These are phyloP conservation scores for Asclepias syriaca DNA, from an alignment of 257 asterid species.

Conservation along the genomic window DNA sequence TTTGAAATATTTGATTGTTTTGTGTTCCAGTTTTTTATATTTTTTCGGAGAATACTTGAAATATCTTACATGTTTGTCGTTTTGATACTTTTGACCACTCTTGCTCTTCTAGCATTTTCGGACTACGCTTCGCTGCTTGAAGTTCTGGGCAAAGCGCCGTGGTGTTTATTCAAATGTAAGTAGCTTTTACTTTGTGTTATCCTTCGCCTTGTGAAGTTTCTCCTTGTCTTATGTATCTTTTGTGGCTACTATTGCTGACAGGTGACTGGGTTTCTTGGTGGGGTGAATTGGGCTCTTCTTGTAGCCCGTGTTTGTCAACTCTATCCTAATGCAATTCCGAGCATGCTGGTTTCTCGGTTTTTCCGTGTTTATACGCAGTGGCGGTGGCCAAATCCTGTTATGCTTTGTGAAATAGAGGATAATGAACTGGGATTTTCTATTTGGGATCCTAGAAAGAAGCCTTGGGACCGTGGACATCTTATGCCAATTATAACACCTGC, in stretches of 20 bases:
- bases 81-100: neutral
- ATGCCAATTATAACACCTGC: conserved; percentile 99
- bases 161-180: conserved; percentile 95
- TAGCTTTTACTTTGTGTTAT: neutral
- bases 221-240: neutral
- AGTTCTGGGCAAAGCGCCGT: conserved; percentile 92
- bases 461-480: conserved; percentile 76
- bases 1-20: neutral
- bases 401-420: conserved; percentile 87
- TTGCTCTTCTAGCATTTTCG: conserved; percentile 54
- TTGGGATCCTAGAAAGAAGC: conserved; percentile 95
- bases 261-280: conserved; percentile 99
- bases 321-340: conserved; percentile 88
- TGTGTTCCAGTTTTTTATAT: neutral
- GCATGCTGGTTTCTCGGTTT: conserved; percentile 92
- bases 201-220: neutral
- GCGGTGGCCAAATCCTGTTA: conserved; percentile 99
- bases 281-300: conserved; percentile 95
- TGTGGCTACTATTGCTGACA: conserved; percentile 17
- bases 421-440: conserved; percentile 77
- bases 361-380: conserved; percentile 83
- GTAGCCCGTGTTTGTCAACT: conserved; percentile 94
- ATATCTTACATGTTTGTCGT: too few relatives aligned
- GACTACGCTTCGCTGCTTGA: conserved; percentile 69
- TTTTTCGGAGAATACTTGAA: neutral